Conservation (phyloP, 2,329 filamentous ascomycete species). For the Apiospora marii region DNA sequence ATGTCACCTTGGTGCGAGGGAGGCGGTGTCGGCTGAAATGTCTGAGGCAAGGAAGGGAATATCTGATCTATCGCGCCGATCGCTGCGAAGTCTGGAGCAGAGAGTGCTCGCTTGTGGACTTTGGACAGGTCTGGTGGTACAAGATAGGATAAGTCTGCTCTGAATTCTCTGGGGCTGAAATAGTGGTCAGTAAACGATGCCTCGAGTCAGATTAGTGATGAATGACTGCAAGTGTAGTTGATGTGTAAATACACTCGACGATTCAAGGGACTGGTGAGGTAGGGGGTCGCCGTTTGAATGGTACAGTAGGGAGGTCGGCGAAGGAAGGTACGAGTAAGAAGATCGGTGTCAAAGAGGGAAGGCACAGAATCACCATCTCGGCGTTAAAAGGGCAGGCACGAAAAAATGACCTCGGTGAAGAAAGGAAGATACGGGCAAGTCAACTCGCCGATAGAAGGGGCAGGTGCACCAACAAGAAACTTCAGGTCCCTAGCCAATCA, state of each 20-base stretch:
- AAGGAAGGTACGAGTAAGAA: too few relatives aligned
- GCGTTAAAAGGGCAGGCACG: too few relatives aligned
- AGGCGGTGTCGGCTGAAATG: constrained; percentile 39
- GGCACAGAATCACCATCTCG: too few relatives aligned
- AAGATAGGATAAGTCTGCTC: constrained; percentile 27
- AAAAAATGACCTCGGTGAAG: too few relatives aligned
- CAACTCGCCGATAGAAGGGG: background rate
- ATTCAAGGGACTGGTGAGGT: background rate
- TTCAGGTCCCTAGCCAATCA: background rate
- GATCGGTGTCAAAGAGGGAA: too few relatives aligned
- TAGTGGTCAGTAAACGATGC: background rate
- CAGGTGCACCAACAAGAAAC: background rate
- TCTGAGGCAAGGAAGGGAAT: constrained; percentile 35
- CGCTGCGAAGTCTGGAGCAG: constrained; percentile 55
- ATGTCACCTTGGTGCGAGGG: constrained; percentile 36
- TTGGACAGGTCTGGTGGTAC: constrained; percentile 36
- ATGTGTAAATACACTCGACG: background rate
- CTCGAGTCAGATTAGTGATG: background rate
- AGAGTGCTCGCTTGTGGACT: constrained; percentile 58
- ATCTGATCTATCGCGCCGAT: constrained; percentile 34
- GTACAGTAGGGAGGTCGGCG: too few relatives aligned
- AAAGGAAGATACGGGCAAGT: too few relatives aligned
- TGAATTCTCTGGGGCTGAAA: constrained; percentile 31
- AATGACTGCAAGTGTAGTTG: background rate
- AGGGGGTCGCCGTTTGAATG: too few relatives aligned